A percentile compares a stretch with the other conserved stretches of the same genome.
Evolutionary conservation across 1,139 yeast species (phyloP).

Genomic region (Yamadazyma triangularis): DNA sequence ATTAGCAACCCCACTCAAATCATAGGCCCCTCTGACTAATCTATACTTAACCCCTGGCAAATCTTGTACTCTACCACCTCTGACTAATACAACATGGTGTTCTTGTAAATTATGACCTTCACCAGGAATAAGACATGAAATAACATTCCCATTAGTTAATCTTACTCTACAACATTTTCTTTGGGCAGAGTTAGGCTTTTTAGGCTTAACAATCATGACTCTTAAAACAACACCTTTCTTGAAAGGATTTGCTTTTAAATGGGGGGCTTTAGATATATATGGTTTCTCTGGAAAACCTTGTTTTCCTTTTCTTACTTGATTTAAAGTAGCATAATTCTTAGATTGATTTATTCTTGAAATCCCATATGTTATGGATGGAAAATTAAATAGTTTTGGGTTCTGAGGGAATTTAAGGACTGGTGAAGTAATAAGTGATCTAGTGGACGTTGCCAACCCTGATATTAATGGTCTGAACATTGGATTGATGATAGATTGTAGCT

Average conservation of each 20-base stretch:
- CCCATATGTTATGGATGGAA: background rate
- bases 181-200: constrained; percentile 97
- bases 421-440: background rate
- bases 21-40: constrained; percentile 89
- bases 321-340: constrained; percentile 60
- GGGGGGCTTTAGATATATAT: constrained; percentile 62
- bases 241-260: constrained; percentile 75
- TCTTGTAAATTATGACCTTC: constrained; percentile 99
- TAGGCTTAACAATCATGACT: constrained; percentile 92
- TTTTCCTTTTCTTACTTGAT: constrained; percentile 67
- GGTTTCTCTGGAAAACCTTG: constrained; percentile 51
- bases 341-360: constrained; percentile 15
- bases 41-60: constrained; percentile 97
- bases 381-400: background rate
- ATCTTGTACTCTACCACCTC: constrained; percentile 98
- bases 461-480: constrained; percentile 11
- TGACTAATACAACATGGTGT: constrained; percentile 90
- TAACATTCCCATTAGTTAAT: constrained; percentile 81
- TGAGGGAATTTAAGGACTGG: background rate
- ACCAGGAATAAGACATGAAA: constrained; percentile 95
- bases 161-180: constrained; percentile 96
- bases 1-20: constrained; percentile 92
- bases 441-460: constrained; percentile 1
- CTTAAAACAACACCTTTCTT: constrained; percentile 92
- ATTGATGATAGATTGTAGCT: constrained; percentile 2